Evolutionary conservation across 1,284 basidiomycete genomes (phyloP), one percentile per base, ranked within the genome.

Genomic region (Inonotus obliquus): DNA sequence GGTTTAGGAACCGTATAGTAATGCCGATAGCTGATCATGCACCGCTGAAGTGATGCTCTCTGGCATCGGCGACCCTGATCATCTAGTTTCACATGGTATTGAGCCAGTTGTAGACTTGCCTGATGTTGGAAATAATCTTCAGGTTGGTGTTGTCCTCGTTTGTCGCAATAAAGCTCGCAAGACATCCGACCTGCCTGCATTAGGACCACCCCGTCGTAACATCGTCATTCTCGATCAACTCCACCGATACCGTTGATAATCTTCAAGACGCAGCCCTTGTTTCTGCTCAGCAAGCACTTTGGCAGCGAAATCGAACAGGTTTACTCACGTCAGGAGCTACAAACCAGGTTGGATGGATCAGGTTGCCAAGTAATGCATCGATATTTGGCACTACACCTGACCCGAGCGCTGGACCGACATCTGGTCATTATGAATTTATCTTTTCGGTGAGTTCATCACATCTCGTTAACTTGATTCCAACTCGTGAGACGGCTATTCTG

Each of bases 361-460:
- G 76, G 37, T 48, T 78, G 23, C 69, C 73, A 7, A 44, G 61
- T 2, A 68, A 74, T 57, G 67, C 73, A 0, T 57, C 69, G 1
- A 69, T 74, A 7, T 71, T 77, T 60, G 41, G 68, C 1, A 64
- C 57, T 2, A 58, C 65, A 19, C 49, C 53, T 6, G 77, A 79
- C 62, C 76, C 77, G 7, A 68, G 76, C 35, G 67, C 74, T 11
- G 77, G 77, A 0, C 71, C 70, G 1, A 54, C 64, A 5, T 65
- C 67, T 7, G 49, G 51, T 54, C 58, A 60, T n/a, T 54, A 37
- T 25, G 58, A 60, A 32, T 48, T 60, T 17, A 52, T 67, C 29
- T 57, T 65, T 29, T 52, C 61, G 25, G 62, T 66, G 38, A 37
- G 32, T 25, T 54, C 13, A 9, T 10, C 13, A 17, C 27, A 32